phyloP scores from a whole-genome alignment of 495 filamentous ascomycete species.

The Lepidopterella palustris region DNA sequence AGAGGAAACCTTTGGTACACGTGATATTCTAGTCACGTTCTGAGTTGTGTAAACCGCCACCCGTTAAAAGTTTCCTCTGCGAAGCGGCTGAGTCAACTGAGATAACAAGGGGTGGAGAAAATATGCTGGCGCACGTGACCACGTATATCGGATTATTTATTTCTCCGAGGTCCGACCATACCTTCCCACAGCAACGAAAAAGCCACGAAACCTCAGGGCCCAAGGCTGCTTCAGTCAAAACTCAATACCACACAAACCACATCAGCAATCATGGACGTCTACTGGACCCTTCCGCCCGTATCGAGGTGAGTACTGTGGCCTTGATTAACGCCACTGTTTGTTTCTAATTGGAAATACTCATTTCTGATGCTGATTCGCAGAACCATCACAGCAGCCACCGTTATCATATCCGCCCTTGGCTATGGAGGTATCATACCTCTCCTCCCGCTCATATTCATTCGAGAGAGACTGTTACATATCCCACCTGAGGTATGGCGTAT shows the following conservation, averaged over 20 bases:
- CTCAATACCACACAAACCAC: slow-evolving; percentile 9
- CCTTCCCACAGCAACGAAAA: not conserved
- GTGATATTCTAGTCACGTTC: too few relatives aligned
- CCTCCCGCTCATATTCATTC: slow-evolving; percentile 53
- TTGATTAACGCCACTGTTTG: not conserved
- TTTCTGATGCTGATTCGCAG: slow-evolving; percentile 49
- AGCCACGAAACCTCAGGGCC: not conserved
- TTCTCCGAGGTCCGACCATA: not conserved
- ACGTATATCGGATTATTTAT: slow-evolving; percentile 17
- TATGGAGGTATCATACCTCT: slow-evolving; percentile 52
- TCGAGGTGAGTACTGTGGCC: slow-evolving; percentile 49
- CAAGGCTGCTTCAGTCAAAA: slow-evolving; percentile 21
- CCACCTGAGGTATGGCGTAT: slow-evolving; percentile 66
- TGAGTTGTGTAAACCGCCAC: too few relatives aligned
- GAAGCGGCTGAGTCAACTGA: too few relatives aligned
- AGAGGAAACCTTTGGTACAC: too few relatives aligned
- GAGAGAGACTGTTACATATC: slow-evolving; percentile 45
- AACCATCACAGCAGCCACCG: slow-evolving; percentile 63
- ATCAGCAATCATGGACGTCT: slow-evolving; percentile 49
- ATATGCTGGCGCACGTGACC: slow-evolving; percentile 12
- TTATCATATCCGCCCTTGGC: slow-evolving; percentile 55
- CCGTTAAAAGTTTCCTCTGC: too few relatives aligned
- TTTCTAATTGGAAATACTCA: slow-evolving; percentile 2
- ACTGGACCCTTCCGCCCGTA: slow-evolving; percentile 65
- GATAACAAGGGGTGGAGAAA: too few relatives aligned